These are phyloP conservation scores for Colletotrichum lindemuthianum DNA, from an alignment of 2,329 filamentous ascomycete genomes.

Conservation along the genomic window DNA sequence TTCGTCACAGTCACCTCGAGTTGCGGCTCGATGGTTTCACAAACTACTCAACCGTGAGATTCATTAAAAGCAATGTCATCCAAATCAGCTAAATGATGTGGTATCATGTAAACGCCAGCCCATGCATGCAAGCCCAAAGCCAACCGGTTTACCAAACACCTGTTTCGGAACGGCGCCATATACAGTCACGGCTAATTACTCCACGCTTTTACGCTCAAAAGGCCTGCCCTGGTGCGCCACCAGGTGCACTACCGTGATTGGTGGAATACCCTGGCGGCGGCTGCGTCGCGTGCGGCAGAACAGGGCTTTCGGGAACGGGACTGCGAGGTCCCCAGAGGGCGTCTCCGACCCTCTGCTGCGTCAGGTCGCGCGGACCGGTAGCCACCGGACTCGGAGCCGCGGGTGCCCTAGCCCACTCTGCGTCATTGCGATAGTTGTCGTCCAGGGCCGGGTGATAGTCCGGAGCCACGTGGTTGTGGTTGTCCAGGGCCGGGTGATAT, in stretches of 20 bases:
- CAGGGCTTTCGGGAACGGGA: conserved; percentile 25
- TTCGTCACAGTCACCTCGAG: too few relatives aligned
- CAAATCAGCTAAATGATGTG: conserved; percentile 33
- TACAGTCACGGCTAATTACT: too few relatives aligned
- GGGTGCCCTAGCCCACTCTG: not conserved
- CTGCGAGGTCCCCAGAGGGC: conserved; percentile 45
- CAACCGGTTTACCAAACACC: conserved; percentile 6
- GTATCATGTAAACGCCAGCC: conserved; percentile 35
- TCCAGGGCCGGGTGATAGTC: not conserved
- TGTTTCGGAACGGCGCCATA: not conserved
- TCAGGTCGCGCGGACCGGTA: conserved; percentile 40
- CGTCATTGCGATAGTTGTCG: conserved; percentile 30
- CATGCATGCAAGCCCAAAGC: conserved; percentile 24
- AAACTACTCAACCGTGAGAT: not conserved
- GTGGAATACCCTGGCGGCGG: not conserved
- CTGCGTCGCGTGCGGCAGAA: conserved; percentile 1
- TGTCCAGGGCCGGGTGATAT: not conserved
- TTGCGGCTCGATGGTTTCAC: too few relatives aligned
- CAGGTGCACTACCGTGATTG: conserved; percentile 1
- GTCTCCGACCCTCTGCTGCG: conserved; percentile 45
- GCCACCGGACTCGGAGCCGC: conserved; percentile 6
- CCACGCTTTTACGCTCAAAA: not conserved
- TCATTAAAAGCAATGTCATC: conserved; percentile 18
- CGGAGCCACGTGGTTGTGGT: too few relatives aligned
- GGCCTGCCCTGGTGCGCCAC: conserved; percentile 7